Evolutionary conservation across 1,139 yeast species (phyloP).

Genomic region (Suhomyces chickasaworum): DNA sequence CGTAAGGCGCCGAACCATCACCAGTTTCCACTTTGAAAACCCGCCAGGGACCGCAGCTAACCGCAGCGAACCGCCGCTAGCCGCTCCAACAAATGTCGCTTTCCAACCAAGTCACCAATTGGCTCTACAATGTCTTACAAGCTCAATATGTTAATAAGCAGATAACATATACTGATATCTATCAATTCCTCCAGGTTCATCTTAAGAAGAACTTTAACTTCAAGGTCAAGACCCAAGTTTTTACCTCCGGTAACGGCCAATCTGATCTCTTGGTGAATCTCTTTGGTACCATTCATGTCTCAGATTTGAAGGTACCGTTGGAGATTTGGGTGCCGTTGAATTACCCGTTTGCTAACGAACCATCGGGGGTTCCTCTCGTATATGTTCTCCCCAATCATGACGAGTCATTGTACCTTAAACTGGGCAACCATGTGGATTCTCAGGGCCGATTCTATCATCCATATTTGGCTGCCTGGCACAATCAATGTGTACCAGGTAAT

Average conservation of each 20-base stretch:
- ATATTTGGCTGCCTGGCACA: slow-evolving; percentile 59
- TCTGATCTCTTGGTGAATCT: slow-evolving; percentile 63
- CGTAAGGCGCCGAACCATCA: not conserved
- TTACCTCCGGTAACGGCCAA: slow-evolving; percentile 58
- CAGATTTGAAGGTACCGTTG: slow-evolving; percentile 52
- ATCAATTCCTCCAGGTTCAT: slow-evolving; percentile 53
- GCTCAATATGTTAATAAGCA: slow-evolving; percentile 57
- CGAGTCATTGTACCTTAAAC: slow-evolving; percentile 44
- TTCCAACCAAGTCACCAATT: slow-evolving; percentile 40
- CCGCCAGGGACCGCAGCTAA: not conserved
- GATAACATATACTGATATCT: slow-evolving; percentile 61
- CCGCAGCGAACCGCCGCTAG: no score
- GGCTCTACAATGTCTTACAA: slow-evolving; percentile 48
- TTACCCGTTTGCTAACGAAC: slow-evolving; percentile 53
- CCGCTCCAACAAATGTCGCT: no score
- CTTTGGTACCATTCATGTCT: slow-evolving; percentile 54
- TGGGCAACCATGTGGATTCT: slow-evolving; percentile 71
- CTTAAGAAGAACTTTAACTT: slow-evolving; percentile 40
- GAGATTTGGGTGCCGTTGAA: slow-evolving; percentile 76
- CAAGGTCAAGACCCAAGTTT: slow-evolving; percentile 71
- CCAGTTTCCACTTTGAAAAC: not conserved
- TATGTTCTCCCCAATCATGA: slow-evolving; percentile 55
- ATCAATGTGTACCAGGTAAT: slow-evolving; percentile 18
- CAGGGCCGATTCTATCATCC: slow-evolving; percentile 79
- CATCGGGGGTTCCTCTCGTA: slow-evolving; percentile 53